Conservation (phyloP, 2,329 filamentous ascomycete species). For the Xylariaceae sp. region DNA sequence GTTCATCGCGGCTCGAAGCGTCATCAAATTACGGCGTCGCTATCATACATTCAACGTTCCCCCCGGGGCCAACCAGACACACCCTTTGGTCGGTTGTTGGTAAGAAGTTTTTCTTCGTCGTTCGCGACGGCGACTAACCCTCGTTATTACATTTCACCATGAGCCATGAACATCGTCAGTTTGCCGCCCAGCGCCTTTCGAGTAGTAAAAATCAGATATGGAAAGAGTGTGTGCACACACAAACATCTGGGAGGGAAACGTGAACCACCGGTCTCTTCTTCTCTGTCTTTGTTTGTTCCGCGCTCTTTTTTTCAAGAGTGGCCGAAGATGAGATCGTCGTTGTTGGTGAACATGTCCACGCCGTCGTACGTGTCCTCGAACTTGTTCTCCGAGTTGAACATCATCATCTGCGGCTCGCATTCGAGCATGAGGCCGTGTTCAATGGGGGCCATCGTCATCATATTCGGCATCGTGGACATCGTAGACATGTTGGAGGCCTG, state of each 20-base stretch:
- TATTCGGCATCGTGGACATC: conserved; percentile 24
- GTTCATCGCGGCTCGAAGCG: not conserved
- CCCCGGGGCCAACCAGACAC: no score
- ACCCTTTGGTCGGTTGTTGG: not conserved
- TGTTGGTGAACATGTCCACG: conserved; percentile 47
- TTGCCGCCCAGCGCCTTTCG: not conserved
- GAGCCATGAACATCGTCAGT: conserved; percentile 2
- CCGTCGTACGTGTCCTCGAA: conserved; percentile 48
- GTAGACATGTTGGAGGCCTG: conserved; percentile 29
- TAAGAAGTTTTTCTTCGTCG: not conserved
- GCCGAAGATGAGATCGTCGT: conserved; percentile 50
- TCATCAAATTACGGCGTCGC: not conserved
- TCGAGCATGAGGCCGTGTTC: conserved; percentile 45
- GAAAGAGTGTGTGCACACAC: not conserved
- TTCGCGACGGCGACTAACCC: not conserved
- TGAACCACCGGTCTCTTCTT: not conserved
- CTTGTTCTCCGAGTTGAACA: conserved; percentile 41
- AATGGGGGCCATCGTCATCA: conserved; percentile 34
- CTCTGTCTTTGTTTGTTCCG: not conserved
- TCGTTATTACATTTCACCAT: conserved; percentile 11
- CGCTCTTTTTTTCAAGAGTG: conserved; percentile 17
- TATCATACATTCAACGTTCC: not conserved
- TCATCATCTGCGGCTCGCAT: conserved; percentile 44
- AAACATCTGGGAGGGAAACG: not conserved
- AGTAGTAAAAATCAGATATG: not conserved